Conservation (phyloP, 192 early-diverging fungal genomes). For the Dimargaris xerosporica region DNA sequence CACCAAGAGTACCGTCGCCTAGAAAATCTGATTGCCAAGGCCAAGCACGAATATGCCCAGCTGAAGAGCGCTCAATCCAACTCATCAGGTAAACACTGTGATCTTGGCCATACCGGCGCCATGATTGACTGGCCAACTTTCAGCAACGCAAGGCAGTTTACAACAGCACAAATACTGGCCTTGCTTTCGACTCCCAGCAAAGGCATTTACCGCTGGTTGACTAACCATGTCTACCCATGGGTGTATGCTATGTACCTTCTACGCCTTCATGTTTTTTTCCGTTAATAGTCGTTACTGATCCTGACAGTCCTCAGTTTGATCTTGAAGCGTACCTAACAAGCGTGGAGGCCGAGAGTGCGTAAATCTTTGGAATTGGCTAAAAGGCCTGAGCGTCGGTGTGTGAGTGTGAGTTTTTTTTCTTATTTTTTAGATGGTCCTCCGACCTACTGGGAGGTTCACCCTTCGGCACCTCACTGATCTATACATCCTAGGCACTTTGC, state of each 20-base stretch:
- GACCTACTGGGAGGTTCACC: not conserved
- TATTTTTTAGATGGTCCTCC: not conserved
- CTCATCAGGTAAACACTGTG: conserved; percentile 7
- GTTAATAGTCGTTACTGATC: conserved; percentile 26
- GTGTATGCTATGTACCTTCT: not conserved
- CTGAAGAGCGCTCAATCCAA: conserved; percentile 32
- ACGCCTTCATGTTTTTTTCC: not conserved
- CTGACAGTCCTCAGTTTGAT: conserved; percentile 40
- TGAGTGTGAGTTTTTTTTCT: not conserved
- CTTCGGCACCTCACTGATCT: not conserved
- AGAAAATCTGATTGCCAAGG: conserved; percentile 56
- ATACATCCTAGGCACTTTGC: not conserved
- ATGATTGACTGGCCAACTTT: not conserved
- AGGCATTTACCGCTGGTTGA: conserved; percentile 1
- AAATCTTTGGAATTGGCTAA: not conserved
- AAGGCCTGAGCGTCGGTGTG: not conserved
- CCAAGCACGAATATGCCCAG: conserved; percentile 58
- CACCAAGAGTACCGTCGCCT: conserved; percentile 31
- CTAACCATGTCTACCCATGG: not conserved
- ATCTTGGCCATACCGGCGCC: not conserved
- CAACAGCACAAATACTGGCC: not conserved
- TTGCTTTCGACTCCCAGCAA: not conserved
- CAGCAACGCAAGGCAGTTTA: too few relatives aligned
- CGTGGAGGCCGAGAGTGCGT: not conserved
- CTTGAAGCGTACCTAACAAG: conserved; percentile 32